Evolutionary conservation across 257 asterid genomes (phyloP).

Genomic region (Thymus quinquecostatus): DNA sequence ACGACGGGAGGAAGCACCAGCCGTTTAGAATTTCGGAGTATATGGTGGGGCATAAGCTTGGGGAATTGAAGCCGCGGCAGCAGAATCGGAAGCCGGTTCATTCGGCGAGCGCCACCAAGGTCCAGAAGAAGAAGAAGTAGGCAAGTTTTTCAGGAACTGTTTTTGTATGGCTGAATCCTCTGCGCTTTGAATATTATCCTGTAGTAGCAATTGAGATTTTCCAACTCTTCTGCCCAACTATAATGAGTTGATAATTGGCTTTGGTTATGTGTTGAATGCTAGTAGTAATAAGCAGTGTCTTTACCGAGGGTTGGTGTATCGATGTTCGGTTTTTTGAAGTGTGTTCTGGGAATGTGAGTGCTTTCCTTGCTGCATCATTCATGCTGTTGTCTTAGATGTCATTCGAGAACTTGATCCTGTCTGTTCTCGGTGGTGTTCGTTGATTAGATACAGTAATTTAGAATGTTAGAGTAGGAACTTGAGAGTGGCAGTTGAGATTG

Average conservation of each 20-base stretch:
- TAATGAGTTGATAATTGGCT: background rate
- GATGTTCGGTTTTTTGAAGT: background rate
- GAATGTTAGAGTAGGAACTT: background rate
- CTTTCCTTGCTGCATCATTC: background rate
- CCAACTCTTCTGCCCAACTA: background rate
- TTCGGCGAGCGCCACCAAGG: constrained; percentile 45
- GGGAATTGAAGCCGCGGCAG: constrained; percentile 48
- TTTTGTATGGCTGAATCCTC: too few relatives aligned
- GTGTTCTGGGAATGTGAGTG: too few relatives aligned
- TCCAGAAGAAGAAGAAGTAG: constrained; percentile 51
- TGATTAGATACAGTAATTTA: background rate
- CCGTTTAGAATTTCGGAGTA: constrained; percentile 50
- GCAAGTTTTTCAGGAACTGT: too few relatives aligned
- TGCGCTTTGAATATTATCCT: background rate
- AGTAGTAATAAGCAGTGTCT: background rate
- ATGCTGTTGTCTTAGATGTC: background rate
- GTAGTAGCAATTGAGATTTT: background rate
- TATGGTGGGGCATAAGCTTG: constrained; percentile 69
- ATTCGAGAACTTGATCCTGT: background rate
- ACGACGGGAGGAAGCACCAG: constrained; percentile 57
- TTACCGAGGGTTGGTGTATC: background rate
- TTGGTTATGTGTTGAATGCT: constrained; percentile 11
- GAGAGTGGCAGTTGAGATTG: constrained; percentile 1
- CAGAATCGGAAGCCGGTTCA: constrained; percentile 48
- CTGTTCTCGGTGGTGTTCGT: background rate